These are phyloP conservation scores for Solanum ossicruentum DNA, from an alignment of 257 asterid genomes.

Conservation along the genomic window DNA sequence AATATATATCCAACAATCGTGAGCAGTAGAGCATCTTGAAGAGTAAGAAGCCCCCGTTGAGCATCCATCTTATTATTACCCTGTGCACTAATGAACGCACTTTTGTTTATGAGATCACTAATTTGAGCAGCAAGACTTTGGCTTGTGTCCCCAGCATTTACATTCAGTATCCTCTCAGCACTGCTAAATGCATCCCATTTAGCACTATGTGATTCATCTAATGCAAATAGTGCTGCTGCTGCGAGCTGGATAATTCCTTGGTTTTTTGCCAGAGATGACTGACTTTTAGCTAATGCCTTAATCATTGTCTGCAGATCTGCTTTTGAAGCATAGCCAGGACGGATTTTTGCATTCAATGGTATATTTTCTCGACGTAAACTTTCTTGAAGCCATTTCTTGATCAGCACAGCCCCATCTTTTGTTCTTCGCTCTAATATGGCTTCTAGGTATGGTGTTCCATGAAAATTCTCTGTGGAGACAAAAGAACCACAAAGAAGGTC, in stretches of 20 bases:
- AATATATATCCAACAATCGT: conserved; percentile 63
- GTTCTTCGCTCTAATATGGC: conserved; percentile 75
- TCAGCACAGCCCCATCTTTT: conserved; percentile 65
- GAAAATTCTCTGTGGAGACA: conserved; percentile 64
- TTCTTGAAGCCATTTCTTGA: conserved; percentile 96
- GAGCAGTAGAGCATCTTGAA: conserved; percentile 76
- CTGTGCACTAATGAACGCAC: conserved; percentile 46
- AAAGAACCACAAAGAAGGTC: conserved; percentile 66
- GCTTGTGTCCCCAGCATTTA: conserved; percentile 86
- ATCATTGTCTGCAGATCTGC: conserved; percentile 52
- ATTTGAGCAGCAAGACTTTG: conserved; percentile 94
- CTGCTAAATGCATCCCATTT: conserved; percentile 87
- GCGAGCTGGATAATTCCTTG: conserved; percentile 87
- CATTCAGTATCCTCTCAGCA: conserved; percentile 86
- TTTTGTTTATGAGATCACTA: conserved; percentile 81
- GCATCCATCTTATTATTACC: conserved; percentile 16
- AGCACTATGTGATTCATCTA: conserved; percentile 52
- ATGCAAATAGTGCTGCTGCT: conserved; percentile 53
- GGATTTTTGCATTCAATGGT: conserved; percentile 34
- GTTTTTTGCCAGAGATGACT: conserved; percentile 48
- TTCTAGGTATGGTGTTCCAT: conserved; percentile 78
- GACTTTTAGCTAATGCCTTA: conserved; percentile 56
- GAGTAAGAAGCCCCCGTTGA: conserved; percentile 49
- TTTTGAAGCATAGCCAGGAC: conserved; percentile 63
- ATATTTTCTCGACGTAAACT: conserved; percentile 64